A percentile compares a stretch with the other conserved stretches of the same genome.
Evolutionary conservation across 495 filamentous ascomycete genomes (phyloP).

Genomic region (Tuber umbilicatum): DNA sequence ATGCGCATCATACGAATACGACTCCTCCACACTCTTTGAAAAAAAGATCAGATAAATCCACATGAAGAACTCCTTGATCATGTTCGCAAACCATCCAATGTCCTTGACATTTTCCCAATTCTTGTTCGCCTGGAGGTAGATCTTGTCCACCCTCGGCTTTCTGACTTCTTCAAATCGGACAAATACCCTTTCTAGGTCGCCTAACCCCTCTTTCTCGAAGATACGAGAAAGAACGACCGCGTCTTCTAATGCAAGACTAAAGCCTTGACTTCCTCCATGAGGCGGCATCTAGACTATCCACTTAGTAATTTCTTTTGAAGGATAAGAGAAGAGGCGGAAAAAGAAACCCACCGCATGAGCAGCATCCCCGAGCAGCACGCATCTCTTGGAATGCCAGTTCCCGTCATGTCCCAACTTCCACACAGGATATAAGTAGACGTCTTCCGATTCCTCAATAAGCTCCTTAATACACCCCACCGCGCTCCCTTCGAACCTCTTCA

Average conservation of each 20-base stretch:
- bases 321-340: neutral
- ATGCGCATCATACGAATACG: neutral
- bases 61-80: constrained; percentile 43
- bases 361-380: constrained; percentile 53
- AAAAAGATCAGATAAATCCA: constrained; percentile 35
- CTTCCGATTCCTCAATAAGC: constrained; percentile 47
- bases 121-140: constrained; percentile 50
- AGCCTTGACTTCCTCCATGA: constrained; percentile 51
- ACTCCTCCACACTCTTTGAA: neutral
- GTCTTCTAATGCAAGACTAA: constrained; percentile 58
- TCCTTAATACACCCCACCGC: constrained; percentile 49
- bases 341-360: constrained; percentile 53
- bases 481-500: constrained; percentile 35
- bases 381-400: constrained; percentile 49
- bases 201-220: constrained; percentile 41
- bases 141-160: constrained; percentile 48
- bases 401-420: constrained; percentile 51
- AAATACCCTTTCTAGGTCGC: constrained; percentile 47
- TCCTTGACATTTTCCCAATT: constrained; percentile 47
- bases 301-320: neutral
- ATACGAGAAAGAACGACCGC: constrained; percentile 53
- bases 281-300: constrained; percentile 50
- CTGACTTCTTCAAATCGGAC: constrained; percentile 51
- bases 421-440: constrained; percentile 58
- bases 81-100: constrained; percentile 44